Evolutionary conservation across 768 basidiomycete species (phyloP).

Genomic region (Xerocomus brunneocitrinus): DNA sequence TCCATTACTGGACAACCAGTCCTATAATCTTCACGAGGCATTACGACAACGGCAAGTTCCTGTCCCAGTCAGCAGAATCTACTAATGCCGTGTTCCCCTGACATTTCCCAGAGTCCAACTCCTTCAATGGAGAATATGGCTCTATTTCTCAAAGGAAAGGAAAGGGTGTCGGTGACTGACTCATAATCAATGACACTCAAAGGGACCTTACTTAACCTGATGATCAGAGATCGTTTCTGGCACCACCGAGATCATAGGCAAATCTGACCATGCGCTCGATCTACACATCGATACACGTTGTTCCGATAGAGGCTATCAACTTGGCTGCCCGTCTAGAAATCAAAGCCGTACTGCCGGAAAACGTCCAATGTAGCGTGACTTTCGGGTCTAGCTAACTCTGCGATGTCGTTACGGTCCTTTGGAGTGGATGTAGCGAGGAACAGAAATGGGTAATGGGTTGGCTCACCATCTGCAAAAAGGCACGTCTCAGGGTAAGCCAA

Average conservation of each 20-base stretch:
- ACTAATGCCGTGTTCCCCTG: too few relatives aligned
- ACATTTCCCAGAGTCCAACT: too few relatives aligned
- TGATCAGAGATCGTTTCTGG: neutral
- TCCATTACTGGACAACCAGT: neutral
- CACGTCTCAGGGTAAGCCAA: constrained; percentile 85
- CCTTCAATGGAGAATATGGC: too few relatives aligned
- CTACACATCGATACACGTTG: neutral
- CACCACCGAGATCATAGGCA: neutral
- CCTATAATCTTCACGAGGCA: neutral
- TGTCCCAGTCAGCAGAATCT: too few relatives aligned
- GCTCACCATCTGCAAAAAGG: constrained; percentile 73
- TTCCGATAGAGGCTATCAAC: neutral
- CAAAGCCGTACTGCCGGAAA: constrained; percentile 84
- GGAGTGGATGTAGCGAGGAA: neutral
- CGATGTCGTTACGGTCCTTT: constrained; percentile 79
- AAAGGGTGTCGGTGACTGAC: neutral
- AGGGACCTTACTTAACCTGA: neutral
- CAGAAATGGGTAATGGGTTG: neutral
- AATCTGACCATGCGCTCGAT: neutral
- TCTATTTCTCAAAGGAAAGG: neutral
- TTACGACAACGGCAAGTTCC: neutral
- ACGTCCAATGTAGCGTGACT: constrained; percentile 58
- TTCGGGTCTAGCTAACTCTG: constrained; percentile 63
- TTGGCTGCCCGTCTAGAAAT: constrained; percentile 53
- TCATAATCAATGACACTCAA: neutral